These are phyloP conservation scores for Fragaria nilgerrensis DNA, from an alignment of 306 rosid species.

Conservation along the genomic window DNA sequence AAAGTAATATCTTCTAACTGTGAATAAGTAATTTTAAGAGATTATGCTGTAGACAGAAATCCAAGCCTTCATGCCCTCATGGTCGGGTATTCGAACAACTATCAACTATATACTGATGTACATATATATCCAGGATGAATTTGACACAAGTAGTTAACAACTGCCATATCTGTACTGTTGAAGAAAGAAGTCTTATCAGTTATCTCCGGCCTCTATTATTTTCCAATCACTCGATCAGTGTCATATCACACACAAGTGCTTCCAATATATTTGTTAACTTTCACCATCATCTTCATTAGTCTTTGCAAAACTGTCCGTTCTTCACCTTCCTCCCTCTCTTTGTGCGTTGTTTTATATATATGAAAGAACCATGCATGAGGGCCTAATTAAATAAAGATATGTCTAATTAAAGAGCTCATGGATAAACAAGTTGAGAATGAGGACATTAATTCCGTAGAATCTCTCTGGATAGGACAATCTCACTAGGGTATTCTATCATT, in stretches of 20 bases:
- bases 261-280: constrained; percentile 2
- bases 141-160: not conserved
- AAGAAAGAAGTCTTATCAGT: not conserved
- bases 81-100: not conserved
- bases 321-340: constrained; percentile 7
- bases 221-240: constrained; percentile 5
- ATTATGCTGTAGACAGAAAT: not conserved
- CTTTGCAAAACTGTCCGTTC: not conserved
- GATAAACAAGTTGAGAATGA: constrained; percentile 24
- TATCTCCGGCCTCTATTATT: constrained; percentile 7
- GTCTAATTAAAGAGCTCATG: not conserved
- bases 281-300: constrained; percentile 15
- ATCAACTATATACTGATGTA: too few species aligned
- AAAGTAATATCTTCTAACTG: not conserved
- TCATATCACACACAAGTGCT: constrained; percentile 19
- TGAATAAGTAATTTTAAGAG: not conserved
- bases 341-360: not conserved
- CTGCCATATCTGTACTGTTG: not conserved
- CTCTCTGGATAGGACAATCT: constrained; percentile 27
- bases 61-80: not conserved
- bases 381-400: not conserved
- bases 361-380: not conserved
- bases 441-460: constrained; percentile 29
- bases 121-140: not conserved
- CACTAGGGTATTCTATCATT: constrained; percentile 15